These are phyloP conservation scores for Striga asiatica DNA, from an alignment of 257 asterid genomes.

Conservation along the genomic window DNA sequence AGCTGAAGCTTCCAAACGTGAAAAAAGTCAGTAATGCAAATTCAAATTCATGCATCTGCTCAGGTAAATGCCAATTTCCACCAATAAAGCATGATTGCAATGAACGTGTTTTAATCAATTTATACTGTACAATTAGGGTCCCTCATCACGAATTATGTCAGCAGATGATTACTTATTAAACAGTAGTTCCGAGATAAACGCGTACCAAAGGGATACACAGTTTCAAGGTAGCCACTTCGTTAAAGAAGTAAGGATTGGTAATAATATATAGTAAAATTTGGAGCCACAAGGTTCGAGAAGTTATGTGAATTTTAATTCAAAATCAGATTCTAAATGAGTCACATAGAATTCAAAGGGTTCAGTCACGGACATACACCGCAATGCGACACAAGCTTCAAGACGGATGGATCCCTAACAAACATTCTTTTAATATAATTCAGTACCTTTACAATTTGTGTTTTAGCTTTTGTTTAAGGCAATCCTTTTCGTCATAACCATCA, in stretches of 20 bases:
- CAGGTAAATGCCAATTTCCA: background rate
- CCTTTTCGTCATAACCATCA: no score
- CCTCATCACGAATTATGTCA: background rate
- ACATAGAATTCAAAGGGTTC: background rate
- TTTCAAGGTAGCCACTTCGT: background rate
- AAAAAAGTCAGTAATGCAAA: background rate
- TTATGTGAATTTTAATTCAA: background rate
- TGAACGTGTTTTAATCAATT: background rate
- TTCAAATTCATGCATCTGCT: background rate
- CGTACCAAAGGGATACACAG: background rate
- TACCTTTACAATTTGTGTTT: background rate
- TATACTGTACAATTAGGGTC: background rate
- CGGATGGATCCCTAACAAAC: background rate
- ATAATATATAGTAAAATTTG: background rate
- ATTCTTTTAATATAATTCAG: background rate
- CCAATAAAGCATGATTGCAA: background rate
- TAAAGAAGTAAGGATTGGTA: background rate
- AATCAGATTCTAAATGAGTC: constrained; percentile 3
- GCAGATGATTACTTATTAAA: background rate
- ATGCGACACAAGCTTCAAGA: constrained; percentile 2
- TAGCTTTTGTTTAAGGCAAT: constrained; percentile 4
- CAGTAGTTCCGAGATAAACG: no score
- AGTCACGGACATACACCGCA: background rate
- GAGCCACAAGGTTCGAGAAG: background rate
- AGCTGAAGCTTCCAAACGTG: background rate